These are phyloP conservation scores for Leccinum boreale DNA, from an alignment of 768 basidiomycete species.

Conservation along the genomic window DNA sequence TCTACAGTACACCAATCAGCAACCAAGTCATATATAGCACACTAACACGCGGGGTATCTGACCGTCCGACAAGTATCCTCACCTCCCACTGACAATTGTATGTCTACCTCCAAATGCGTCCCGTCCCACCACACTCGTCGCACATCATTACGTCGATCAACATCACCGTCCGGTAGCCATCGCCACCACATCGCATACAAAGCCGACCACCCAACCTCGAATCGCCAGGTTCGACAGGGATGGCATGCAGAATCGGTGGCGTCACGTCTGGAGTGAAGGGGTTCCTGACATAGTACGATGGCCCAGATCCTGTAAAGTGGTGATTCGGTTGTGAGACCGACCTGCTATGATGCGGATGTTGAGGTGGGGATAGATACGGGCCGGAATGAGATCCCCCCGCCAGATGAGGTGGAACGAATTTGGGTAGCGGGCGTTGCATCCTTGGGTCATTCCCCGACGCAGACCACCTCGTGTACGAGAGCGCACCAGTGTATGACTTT, in stretches of 20 bases:
- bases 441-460: conserved; percentile 18
- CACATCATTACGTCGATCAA: conserved; percentile 56
- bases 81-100: not conserved
- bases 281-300: conserved; percentile 26
- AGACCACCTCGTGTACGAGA: conserved; percentile 49
- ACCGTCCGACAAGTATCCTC: not conserved
- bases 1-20: not conserved
- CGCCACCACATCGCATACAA: conserved; percentile 66
- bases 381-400: not conserved
- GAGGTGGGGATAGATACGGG: not conserved
- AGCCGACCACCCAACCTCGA: conserved; percentile 61
- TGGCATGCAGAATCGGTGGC: conserved; percentile 38
- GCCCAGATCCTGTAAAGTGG: not conserved
- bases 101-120: conserved; percentile 44
- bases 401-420: conserved; percentile 21
- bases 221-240: conserved; percentile 61
- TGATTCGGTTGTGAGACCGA: conserved; percentile 20
- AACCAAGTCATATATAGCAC: not conserved
- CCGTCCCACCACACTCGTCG: conserved; percentile 58
- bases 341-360: conserved; percentile 12
- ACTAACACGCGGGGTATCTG: conserved; percentile 1
- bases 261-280: conserved; percentile 15
- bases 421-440: conserved; percentile 31
- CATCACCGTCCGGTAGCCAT: conserved; percentile 53
- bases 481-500: conserved; percentile 56